Percentiles rank a stretch among this genome's conserved stretches.
Conservation (phyloP, 2,329 filamentous ascomycete species). For the Coniochaeta prunicola region DNA sequence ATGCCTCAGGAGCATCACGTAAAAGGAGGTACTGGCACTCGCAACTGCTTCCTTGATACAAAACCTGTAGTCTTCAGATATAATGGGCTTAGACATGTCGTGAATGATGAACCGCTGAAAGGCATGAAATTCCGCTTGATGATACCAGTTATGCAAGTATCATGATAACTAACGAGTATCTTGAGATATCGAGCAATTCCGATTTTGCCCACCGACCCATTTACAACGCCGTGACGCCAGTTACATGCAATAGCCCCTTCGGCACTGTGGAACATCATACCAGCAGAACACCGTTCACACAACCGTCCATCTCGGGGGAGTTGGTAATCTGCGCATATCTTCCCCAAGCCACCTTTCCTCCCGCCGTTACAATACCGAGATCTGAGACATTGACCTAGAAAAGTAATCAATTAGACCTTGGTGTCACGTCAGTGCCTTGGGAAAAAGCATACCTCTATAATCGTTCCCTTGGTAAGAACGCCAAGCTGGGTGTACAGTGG, state of each 20-base stretch:
- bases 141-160: neutral
- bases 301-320: slow-evolving; percentile 33
- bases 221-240: neutral
- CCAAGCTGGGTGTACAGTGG: slow-evolving; percentile 85
- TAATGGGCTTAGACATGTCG: too few relatives aligned
- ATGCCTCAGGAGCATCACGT: too few relatives aligned
- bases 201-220: neutral
- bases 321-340: slow-evolving; percentile 67
- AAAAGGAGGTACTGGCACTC: too few relatives aligned
- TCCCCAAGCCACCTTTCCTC: slow-evolving; percentile 91
- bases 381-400: slow-evolving; percentile 75
- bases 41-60: too few relatives aligned
- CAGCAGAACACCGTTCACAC: slow-evolving; percentile 21
- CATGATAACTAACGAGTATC: neutral
- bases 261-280: slow-evolving; percentile 10
- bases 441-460: slow-evolving; percentile 48
- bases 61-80: too few relatives aligned
- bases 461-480: slow-evolving; percentile 73
- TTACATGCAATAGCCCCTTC: neutral
- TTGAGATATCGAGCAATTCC: neutral
- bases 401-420: neutral
- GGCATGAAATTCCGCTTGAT: neutral
- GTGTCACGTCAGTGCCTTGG: neutral
- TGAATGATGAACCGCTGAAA: neutral
- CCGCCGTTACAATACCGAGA: slow-evolving; percentile 81